These are phyloP conservation scores for Oryza glumipatula DNA, from an alignment of 176 grass and related monocot genomes.

Conservation along the genomic window DNA sequence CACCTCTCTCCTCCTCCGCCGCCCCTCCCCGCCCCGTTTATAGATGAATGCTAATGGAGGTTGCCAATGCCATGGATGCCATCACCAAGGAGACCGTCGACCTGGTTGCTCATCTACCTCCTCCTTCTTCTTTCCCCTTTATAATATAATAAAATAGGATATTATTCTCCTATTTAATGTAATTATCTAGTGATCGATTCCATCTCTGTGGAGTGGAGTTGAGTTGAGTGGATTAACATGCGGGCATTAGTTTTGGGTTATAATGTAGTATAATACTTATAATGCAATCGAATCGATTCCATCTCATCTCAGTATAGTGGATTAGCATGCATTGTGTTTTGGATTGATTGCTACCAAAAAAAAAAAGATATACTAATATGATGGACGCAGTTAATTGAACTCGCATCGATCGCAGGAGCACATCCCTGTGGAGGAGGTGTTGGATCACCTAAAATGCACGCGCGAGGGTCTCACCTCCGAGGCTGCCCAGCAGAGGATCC, in stretches of 20 bases:
- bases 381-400: too few species aligned
- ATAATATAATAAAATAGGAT: too few species aligned
- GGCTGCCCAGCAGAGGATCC: conserved; percentile 45
- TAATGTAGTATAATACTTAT: too few species aligned
- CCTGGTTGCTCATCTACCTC: conserved; percentile 33
- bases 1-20: not conserved
- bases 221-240: too few species aligned
- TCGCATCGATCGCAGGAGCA: conserved; percentile 40
- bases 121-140: not conserved
- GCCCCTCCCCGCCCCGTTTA: not conserved
- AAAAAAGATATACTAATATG: too few species aligned
- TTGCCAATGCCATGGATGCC: conserved; percentile 42
- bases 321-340: too few species aligned
- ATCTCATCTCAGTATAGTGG: too few species aligned
- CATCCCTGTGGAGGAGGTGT: conserved; percentile 65
- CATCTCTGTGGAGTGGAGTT: too few species aligned
- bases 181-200: not conserved
- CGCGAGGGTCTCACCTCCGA: conserved; percentile 54
- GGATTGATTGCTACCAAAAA: too few species aligned
- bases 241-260: too few species aligned
- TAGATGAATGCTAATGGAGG: conserved; percentile 17
- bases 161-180: not conserved
- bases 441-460: conserved; percentile 62
- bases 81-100: conserved; percentile 64
- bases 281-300: too few species aligned